phyloP scores from a whole-genome alignment of 2,329 filamentous ascomycete species.

The Eurotiales sp. region DNA sequence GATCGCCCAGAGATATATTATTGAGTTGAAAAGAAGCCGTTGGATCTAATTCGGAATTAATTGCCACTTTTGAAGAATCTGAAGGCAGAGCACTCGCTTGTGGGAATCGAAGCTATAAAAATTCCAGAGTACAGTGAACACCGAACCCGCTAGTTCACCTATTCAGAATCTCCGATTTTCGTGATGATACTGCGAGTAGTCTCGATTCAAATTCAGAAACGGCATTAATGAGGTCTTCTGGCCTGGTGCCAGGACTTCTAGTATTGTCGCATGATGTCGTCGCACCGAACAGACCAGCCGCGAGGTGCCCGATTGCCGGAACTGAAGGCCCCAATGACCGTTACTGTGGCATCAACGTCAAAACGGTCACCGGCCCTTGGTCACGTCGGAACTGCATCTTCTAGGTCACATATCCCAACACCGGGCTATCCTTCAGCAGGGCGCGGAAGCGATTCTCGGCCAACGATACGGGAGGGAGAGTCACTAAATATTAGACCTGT shows the following conservation, averaged over 20 bases:
- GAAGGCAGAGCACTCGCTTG: background rate
- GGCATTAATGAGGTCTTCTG: slow-evolving; percentile 19
- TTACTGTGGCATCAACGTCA: slow-evolving; percentile 23
- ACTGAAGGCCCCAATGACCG: slow-evolving; percentile 22
- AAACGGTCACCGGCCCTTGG: slow-evolving; percentile 19
- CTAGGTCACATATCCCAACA: slow-evolving; percentile 27
- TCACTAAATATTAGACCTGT: slow-evolving; percentile 18
- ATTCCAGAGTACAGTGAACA: too few relatives aligned
- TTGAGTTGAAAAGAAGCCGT: background rate
- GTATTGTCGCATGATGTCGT: slow-evolving; percentile 34
- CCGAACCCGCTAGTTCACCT: slow-evolving; percentile 6
- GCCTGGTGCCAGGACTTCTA: slow-evolving; percentile 24
- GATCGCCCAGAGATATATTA: background rate
- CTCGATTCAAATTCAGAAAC: background rate
- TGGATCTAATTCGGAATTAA: too few relatives aligned
- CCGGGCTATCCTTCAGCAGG: slow-evolving; percentile 21
- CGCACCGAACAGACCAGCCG: slow-evolving; percentile 30
- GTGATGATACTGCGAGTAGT: slow-evolving; percentile 28
- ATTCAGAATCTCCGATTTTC: slow-evolving; percentile 16
- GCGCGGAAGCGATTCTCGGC: slow-evolving; percentile 23
- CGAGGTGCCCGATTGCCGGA: slow-evolving; percentile 29
- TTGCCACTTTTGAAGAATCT: too few relatives aligned
- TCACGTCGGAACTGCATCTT: slow-evolving; percentile 18
- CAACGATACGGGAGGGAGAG: slow-evolving; percentile 27
- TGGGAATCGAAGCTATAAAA: background rate